Base-by-base conservation (phyloP, 352 stramenopile species). In the Phytophthora hybrid region DNA sequence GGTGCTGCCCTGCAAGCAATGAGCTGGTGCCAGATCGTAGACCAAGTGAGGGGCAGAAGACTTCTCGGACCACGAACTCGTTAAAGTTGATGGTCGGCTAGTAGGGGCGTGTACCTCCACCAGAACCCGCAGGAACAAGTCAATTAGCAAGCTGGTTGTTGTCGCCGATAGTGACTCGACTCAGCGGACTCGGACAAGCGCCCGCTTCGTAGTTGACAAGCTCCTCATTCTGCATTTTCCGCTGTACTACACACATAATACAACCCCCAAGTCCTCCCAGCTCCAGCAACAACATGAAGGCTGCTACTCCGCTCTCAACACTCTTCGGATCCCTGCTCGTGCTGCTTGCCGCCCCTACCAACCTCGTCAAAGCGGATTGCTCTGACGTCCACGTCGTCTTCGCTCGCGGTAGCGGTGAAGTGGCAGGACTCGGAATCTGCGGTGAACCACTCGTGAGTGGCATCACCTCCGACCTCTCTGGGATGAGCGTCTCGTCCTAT, bases 401-500 rank as follows among this genome's bases (percentile, higher is more conserved):
- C 23, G 78, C 72, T n/a, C 69, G 78, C 37, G 78, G 78, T 18
- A 85, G 65, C 6, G 59, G 59, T 11, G 72, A 85, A 56, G 59
- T 73, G 53, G 52, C 54, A 7, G 78, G 78, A 4, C 60, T 83
- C n/a, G 78, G 78, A 5, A 73, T 77, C 13, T 74, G 64, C 34
- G 76, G 78, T n/a, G 57, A 74, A 18, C 76, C 78, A 1, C 66
- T 85, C 26, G 68, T 80, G 18, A 75, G 57, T 10, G 73, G 59
- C 21, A 76, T 85, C 61, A 73, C 60, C 5, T 69, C 59, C 8
- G 65, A 64, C 16, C 69, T 85, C n/a, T 26, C 18, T 10, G 75
- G 78, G 23, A 82, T 78, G 75, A 81, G 59, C 31, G 72, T 84
- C 41, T 77, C 64, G 13, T 76, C 70, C 9, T 85, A 83, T 44